phyloP scores from a whole-genome alignment of 2,329 filamentous ascomycete species.

The Aureobasidium melanogenum region DNA sequence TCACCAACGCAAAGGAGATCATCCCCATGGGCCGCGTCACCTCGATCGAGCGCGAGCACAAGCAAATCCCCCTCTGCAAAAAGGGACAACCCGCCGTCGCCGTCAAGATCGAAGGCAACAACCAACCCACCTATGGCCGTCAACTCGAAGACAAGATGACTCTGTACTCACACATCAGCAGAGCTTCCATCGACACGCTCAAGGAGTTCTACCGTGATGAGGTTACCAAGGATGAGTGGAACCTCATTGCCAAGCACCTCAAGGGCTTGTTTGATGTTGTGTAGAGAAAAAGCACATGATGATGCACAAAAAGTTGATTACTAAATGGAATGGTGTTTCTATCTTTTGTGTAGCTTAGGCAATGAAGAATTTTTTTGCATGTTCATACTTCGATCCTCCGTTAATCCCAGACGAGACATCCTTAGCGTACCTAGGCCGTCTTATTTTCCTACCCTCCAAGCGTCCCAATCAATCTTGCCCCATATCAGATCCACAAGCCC shows the following conservation, averaged over 20 bases:
- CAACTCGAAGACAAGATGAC: slow-evolving; percentile 87
- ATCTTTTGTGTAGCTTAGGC: not conserved
- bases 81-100: slow-evolving; percentile 96
- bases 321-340: not conserved
- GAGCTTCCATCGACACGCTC: slow-evolving; percentile 82
- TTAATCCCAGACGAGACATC: too few relatives aligned
- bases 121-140: slow-evolving; percentile 89
- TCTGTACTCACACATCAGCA: slow-evolving; percentile 80
- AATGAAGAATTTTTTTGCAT: not conserved
- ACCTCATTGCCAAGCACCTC: slow-evolving; percentile 76
- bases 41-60: slow-evolving; percentile 95
- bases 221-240: slow-evolving; percentile 88
- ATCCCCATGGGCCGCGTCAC: slow-evolving; percentile 86
- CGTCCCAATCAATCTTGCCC: not conserved
- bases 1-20: slow-evolving; percentile 75
- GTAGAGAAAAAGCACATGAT: slow-evolving; percentile 30
- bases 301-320: not conserved
- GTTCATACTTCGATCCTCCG: not conserved
- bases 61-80: slow-evolving; percentile 85
- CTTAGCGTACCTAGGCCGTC: too few relatives aligned
- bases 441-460: not conserved
- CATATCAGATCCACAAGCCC: not conserved
- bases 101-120: slow-evolving; percentile 89
- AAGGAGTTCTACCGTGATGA: slow-evolving; percentile 93
- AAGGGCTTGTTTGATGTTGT: slow-evolving; percentile 89